Evolutionary conservation across 805 yeast species (phyloP), one percentile per base, ranked within the genome.

Genomic region (Hanseniaspora vineae): DNA sequence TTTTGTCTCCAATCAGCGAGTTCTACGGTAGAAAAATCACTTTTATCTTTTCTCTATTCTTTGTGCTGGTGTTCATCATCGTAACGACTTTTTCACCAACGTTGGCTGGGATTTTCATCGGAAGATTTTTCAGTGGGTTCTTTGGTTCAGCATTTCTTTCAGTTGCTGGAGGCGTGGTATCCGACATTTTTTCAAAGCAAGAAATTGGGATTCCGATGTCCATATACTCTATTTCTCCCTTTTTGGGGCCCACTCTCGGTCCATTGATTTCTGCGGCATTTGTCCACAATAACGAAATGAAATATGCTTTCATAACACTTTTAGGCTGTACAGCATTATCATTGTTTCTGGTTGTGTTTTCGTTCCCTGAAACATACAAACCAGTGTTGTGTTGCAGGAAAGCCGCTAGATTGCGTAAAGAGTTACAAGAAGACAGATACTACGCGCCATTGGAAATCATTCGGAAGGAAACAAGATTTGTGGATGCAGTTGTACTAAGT

Each of bases 161-260:
- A 51, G 81, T 83, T 32, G 86, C 87, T 10, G 88, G 89, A 35
- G 94, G 92, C 18, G 72, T 84, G 1, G 67, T 84, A 42, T 78
- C 86, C 11, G 95, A 84, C 61, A 69, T 84, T 49, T 84, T 78
- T 68, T 67, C 67, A 17, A 77, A 78, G 49, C 63, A 69, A 47
- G 73, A 77, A 40, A 76, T 87, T 47, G 84, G 85, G 32, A 64
- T 72, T 10, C 88, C 92, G 1, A 73, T 84, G 76, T 76, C 85
- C 2, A 63, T 80, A 4, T 83, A 75, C 55, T 71, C 84, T 0
- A 66, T 81, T 15, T 71, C 80, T 2, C 85, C 86, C 2, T 74
- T 80, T 48, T 57, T 77, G 42, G 92, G 90, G 0, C 90, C 92
- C 1, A 72, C 81, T 1, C 55, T 80, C 19, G 86, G 86, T 0